phyloP scores from a whole-genome alignment of 2,329 filamentous ascomycete genomes.

The Thermothelomyces thermophilus region DNA sequence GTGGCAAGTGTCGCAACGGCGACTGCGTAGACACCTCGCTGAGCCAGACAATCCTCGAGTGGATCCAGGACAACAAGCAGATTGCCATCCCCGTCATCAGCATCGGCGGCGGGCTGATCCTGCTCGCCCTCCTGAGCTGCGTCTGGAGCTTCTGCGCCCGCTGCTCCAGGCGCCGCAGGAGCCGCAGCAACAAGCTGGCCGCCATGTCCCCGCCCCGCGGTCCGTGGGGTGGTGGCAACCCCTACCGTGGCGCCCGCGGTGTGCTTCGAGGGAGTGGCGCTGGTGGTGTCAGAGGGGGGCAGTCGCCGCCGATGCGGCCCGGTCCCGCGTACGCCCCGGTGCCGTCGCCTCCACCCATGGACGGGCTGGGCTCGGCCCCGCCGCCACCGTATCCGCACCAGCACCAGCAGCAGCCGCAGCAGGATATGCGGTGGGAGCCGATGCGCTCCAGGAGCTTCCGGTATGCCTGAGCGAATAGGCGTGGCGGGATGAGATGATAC shows the following conservation, averaged over 20 bases:
- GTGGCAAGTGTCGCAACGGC: constrained; percentile 74
- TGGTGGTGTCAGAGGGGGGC: background rate
- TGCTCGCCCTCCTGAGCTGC: constrained; percentile 65
- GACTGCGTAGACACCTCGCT: constrained; percentile 65
- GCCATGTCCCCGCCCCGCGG: background rate
- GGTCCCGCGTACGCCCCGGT: constrained; percentile 11
- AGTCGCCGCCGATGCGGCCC: constrained; percentile 4
- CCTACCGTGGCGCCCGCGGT: constrained; percentile 1
- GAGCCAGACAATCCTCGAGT: constrained; percentile 62
- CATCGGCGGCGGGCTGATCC: constrained; percentile 64
- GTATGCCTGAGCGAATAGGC: constrained; percentile 17
- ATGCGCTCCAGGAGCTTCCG: constrained; percentile 19
- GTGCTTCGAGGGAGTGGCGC: background rate
- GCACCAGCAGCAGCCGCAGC: background rate
- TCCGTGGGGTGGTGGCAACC: constrained; percentile 2
- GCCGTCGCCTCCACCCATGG: constrained; percentile 4
- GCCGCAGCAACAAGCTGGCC: background rate
- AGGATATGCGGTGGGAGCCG: constrained; percentile 17
- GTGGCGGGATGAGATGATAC: background rate
- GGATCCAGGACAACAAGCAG: constrained; percentile 69
- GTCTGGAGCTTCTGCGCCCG: constrained; percentile 50
- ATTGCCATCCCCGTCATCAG: constrained; percentile 75
- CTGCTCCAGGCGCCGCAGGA: constrained; percentile 21
- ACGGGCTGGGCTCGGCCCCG: background rate
- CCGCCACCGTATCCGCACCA: background rate